These are phyloP conservation scores for Pleurotus cornucopiae DNA, from an alignment of 768 basidiomycete genomes.

Conservation along the genomic window DNA sequence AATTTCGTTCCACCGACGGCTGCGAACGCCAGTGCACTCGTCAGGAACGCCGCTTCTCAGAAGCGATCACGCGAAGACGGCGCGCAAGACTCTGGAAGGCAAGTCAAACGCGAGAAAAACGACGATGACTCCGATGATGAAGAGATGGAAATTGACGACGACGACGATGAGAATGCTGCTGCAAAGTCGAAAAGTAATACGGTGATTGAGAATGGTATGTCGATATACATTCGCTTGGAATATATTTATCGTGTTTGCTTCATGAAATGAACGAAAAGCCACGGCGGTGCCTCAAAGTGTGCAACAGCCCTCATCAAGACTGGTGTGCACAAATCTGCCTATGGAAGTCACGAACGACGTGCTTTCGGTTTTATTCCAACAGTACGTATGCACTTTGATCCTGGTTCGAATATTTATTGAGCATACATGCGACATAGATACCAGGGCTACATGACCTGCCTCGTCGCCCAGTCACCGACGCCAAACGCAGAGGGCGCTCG, in stretches of 20 bases:
- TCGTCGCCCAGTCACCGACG: constrained; percentile 65
- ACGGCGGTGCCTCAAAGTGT: constrained; percentile 41
- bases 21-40: constrained; percentile 49
- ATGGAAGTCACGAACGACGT: constrained; percentile 88
- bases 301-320: constrained; percentile 53
- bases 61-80: constrained; percentile 73
- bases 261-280: constrained; percentile 26
- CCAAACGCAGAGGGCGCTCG: constrained; percentile 60
- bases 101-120: constrained; percentile 65
- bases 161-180: constrained; percentile 56
- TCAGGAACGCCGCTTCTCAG: constrained; percentile 32
- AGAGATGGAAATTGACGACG: constrained; percentile 95
- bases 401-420: background rate
- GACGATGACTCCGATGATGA: constrained; percentile 68
- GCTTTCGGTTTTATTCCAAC: constrained; percentile 84
- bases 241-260: constrained; percentile 21
- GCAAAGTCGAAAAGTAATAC: constrained; percentile 21
- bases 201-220: constrained; percentile 42
- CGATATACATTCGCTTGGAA: constrained; percentile 18
- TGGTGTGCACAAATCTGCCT: constrained; percentile 84
- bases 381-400: constrained; percentile 46
- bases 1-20: constrained; percentile 73
- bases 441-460: constrained; percentile 72
- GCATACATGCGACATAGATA: constrained; percentile 48
- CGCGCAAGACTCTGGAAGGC: constrained; percentile 45